These are phyloP conservation scores for Durio zibethinus DNA, from an alignment of 345 rosid species.

Conservation along the genomic window DNA sequence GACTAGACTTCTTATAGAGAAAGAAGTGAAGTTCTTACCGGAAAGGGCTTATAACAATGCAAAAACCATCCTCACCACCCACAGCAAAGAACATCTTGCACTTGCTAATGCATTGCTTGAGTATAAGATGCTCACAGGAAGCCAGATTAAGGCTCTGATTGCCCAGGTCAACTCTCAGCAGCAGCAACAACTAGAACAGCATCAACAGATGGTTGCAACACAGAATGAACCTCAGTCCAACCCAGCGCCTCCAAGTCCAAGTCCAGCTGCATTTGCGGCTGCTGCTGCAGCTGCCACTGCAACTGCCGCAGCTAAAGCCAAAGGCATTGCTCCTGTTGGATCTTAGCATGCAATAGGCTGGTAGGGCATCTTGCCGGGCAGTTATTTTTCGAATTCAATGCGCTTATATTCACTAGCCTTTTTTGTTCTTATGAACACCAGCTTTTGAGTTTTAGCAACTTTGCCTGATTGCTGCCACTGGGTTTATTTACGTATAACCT, in stretches of 20 bases:
- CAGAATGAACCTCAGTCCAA: slow-evolving; percentile 50
- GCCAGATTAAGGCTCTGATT: slow-evolving; percentile 69
- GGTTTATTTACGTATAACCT: too few relatives aligned
- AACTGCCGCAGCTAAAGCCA: slow-evolving; percentile 63
- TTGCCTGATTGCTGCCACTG: not conserved
- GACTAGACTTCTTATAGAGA: slow-evolving; percentile 86
- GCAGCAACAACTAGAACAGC: slow-evolving; percentile 42
- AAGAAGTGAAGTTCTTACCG: slow-evolving; percentile 64
- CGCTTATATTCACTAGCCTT: slow-evolving; percentile 27
- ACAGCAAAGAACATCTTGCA: slow-evolving; percentile 72
- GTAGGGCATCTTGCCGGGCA: slow-evolving; percentile 15
- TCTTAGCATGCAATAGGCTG: slow-evolving; percentile 36
- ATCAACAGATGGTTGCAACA: slow-evolving; percentile 44
- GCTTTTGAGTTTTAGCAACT: not conserved
- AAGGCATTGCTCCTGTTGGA: slow-evolving; percentile 86
- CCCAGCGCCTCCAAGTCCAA: slow-evolving; percentile 71
- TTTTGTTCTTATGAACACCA: not conserved
- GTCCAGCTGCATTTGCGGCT: slow-evolving; percentile 60
- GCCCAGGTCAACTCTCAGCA: slow-evolving; percentile 58
- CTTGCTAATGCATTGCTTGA: slow-evolving; percentile 83
- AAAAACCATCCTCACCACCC: slow-evolving; percentile 67
- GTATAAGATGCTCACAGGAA: slow-evolving; percentile 75
- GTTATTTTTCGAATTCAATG: slow-evolving; percentile 21
- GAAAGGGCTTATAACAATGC: slow-evolving; percentile 91
- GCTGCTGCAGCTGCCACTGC: slow-evolving; percentile 62